Conservation (phyloP, 495 filamentous ascomycete species). For the Immersiella caudata region DNA sequence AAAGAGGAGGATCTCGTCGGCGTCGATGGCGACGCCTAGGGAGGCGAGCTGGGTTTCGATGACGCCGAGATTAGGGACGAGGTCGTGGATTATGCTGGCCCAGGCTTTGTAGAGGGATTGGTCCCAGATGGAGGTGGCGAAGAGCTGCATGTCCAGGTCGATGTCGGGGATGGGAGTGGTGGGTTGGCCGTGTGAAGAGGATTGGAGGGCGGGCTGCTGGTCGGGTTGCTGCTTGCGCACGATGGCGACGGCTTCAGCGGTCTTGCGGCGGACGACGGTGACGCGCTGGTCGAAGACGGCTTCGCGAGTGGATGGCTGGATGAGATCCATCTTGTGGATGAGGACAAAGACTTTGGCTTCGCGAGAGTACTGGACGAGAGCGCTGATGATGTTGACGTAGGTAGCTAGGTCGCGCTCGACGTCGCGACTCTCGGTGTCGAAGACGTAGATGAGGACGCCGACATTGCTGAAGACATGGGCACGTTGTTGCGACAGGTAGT, state of each 20-base stretch:
- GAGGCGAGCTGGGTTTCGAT: constrained; percentile 82
- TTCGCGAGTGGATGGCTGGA: constrained; percentile 74
- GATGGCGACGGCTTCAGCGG: constrained; percentile 64
- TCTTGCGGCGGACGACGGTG: constrained; percentile 70
- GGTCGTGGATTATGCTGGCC: constrained; percentile 93
- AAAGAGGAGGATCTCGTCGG: constrained; percentile 92
- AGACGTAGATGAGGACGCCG: constrained; percentile 97
- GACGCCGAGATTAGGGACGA: constrained; percentile 88
- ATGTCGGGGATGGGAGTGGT: constrained; percentile 51
- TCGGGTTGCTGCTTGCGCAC: constrained; percentile 38
- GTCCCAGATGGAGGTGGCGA: constrained; percentile 97
- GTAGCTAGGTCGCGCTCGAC: constrained; percentile 88
- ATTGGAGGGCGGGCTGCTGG: constrained; percentile 1
- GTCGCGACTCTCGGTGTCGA: constrained; percentile 95
- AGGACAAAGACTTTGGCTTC: constrained; percentile 86
- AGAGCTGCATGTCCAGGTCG: constrained; percentile 69
- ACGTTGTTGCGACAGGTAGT: constrained; percentile 91
- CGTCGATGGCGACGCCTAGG: constrained; percentile 80
- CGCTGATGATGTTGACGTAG: constrained; percentile 82
- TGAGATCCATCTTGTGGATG: constrained; percentile 99
- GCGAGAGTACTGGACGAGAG: constrained; percentile 81
- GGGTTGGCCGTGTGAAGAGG: constrained; percentile 18
- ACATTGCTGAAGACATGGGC: constrained; percentile 95
- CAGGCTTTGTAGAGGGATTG: constrained; percentile 97
- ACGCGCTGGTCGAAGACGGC: constrained; percentile 80